A percentile compares a stretch with the other conserved stretches of the same genome.
Conservation (phyloP, 306 rosid species). For the Carpinus viminea region DNA sequence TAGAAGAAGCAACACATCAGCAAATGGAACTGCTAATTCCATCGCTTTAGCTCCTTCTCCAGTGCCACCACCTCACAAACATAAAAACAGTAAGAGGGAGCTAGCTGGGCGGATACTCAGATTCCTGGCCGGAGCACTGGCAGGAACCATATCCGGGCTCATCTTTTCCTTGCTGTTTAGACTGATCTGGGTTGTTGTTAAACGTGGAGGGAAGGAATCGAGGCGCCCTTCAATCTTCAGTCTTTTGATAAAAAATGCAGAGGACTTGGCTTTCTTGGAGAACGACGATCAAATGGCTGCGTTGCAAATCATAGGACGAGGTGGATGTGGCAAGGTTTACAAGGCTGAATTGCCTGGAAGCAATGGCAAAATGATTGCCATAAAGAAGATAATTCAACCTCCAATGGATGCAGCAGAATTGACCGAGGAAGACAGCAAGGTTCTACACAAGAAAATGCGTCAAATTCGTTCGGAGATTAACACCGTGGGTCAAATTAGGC, state of each 20-base stretch:
- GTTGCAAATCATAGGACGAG: conserved; percentile 61
- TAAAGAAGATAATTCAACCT: conserved; percentile 79
- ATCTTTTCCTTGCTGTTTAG: conserved; percentile 65
- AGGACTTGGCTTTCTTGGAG: conserved; percentile 79
- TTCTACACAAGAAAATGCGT: conserved; percentile 73
- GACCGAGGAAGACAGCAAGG: conserved; percentile 68
- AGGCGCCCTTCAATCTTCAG: conserved; percentile 82
- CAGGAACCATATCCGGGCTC: conserved; percentile 61
- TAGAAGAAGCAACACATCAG: neutral
- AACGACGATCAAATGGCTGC: conserved; percentile 68
- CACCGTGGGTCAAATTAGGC: conserved; percentile 89
- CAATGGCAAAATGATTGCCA: conserved; percentile 67
- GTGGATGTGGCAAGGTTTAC: conserved; percentile 89
- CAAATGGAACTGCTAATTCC: too few relatives aligned
- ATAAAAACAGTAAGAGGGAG: conserved; percentile 39
- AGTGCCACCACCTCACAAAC: neutral
- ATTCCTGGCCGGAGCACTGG: conserved; percentile 70
- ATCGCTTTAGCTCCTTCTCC: conserved; percentile 30
- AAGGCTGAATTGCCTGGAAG: conserved; percentile 70
- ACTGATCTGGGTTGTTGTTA: conserved; percentile 49
- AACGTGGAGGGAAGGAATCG: conserved; percentile 48
- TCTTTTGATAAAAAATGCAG: conserved; percentile 58
- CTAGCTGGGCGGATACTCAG: conserved; percentile 66
- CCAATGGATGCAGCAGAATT: conserved; percentile 58
- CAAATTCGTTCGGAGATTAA: conserved; percentile 76